A percentile compares a stretch with the other conserved stretches of the same genome.
Evolutionary conservation across 164 flowering plant species (phyloP).

Genomic region (Cinnamomum micranthum): DNA sequence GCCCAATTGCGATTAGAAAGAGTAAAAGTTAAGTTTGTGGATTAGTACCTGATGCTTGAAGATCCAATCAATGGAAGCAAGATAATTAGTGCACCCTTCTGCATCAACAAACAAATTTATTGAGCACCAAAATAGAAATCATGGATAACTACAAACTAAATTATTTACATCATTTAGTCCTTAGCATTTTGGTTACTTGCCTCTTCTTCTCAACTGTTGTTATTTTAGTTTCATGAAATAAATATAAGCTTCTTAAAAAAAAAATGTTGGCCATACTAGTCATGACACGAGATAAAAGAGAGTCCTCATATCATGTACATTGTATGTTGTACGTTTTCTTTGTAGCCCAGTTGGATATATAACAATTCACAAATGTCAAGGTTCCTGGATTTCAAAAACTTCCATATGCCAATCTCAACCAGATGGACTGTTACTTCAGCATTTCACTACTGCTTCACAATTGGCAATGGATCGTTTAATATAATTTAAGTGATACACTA

Average conservation of each 20-base stretch:
- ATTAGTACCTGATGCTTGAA: slow-evolving; percentile 69
- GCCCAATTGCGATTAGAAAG: not conserved
- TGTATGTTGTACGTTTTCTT: not conserved
- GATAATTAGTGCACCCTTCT: slow-evolving; percentile 86
- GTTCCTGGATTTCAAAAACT: not conserved
- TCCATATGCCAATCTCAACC: not conserved
- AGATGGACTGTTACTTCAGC: not conserved
- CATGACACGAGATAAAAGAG: too few species aligned
- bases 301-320: not conserved
- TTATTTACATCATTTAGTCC: too few species aligned
- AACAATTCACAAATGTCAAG: not conserved
- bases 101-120: slow-evolving; percentile 18
- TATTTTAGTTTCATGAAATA: too few species aligned
- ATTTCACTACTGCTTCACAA: not conserved
- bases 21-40: slow-evolving; percentile 2
- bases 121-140: not conserved
- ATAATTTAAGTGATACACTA: not conserved
- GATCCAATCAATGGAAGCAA: slow-evolving; percentile 95
- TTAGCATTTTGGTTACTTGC: too few species aligned
- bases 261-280: too few species aligned
- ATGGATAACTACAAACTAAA: not conserved
- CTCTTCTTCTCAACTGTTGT: too few species aligned
- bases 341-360: not conserved
- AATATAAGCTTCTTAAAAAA: too few species aligned
- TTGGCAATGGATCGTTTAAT: not conserved